These are phyloP conservation scores for Cryptosporidium viatorum DNA, from an alignment of 169 alveolate species.

Conservation along the genomic window DNA sequence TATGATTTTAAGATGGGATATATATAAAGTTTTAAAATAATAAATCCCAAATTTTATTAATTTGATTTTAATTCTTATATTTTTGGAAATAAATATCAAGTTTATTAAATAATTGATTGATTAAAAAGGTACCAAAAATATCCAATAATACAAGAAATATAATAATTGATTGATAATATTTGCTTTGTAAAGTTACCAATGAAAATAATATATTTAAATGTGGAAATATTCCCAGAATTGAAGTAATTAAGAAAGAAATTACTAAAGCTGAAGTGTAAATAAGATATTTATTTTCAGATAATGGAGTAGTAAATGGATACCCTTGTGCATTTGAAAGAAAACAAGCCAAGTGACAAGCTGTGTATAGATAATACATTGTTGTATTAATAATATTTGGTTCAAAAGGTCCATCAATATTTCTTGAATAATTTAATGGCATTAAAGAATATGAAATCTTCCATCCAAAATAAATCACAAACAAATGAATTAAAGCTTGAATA, in stretches of 20 bases:
- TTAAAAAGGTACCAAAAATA: constrained; percentile 41
- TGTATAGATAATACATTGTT: constrained; percentile 84
- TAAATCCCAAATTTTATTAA: too few relatives aligned
- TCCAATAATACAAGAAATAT: constrained; percentile 22
- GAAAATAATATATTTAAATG: constrained; percentile 78
- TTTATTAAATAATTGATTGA: constrained; percentile 14
- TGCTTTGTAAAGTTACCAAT: constrained; percentile 56
- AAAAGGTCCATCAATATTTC: constrained; percentile 86
- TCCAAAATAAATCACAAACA: constrained; percentile 80
- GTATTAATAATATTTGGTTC: constrained; percentile 90
- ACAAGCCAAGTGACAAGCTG: constrained; percentile 84
- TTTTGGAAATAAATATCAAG: not conserved
- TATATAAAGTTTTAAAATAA: not conserved
- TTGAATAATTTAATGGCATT: constrained; percentile 77
- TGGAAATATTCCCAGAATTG: constrained; percentile 77
- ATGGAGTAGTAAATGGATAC: constrained; percentile 87
- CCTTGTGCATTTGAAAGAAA: constrained; percentile 89
- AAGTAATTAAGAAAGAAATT: constrained; percentile 41
- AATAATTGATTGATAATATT: not conserved
- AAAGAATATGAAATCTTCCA: constrained; percentile 84
- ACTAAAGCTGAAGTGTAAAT: constrained; percentile 65
- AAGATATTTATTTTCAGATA: constrained; percentile 81
- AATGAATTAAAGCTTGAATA: constrained; percentile 83
- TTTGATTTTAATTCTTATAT: not conserved
- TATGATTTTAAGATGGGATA: constrained; percentile 70